Base-by-base conservation (phyloP, 164 flowering plant species). In the Vitis rotundifolia region DNA sequence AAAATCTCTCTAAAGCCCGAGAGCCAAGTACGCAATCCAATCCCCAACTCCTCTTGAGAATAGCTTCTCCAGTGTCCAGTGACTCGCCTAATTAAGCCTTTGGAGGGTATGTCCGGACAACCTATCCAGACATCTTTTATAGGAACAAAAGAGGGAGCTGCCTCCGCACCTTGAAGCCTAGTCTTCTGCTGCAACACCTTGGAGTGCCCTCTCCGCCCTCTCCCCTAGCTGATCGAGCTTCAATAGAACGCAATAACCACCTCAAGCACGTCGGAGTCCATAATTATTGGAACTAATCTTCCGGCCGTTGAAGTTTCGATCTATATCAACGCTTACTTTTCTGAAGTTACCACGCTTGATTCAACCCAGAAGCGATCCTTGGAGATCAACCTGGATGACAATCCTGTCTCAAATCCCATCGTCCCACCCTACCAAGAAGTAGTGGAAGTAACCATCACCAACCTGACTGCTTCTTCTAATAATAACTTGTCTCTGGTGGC, bases 261-360 rank as follows among this genome's bases (percentile, higher is more conserved):
- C 0, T 9, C 26, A 3, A 67, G 48, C 68, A 29, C 64, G 1
- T 63, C 77, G 1, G 26, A 7, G 0, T 8, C 64, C 13, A 15
- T 76, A 19, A 2, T 2, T 53, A 74, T 5, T 7, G 1, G 53
- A 22, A 9, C 37, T 7, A 31, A 11, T 37, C 56, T 71, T 14
- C 77, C 74, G 0, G 0, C 13, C 1, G 8, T 1, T 6, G 51
- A 28, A 49, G 64, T 72, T 53, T 56, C 67, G 0, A 22, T 82
- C n/a, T 78, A 78, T 76, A 28, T 76, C 7, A 78, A 52, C 73
- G n/a, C 67, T 65, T 84, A 82, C 71, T 84, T 84, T 64, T 72
- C 85, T 0, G 87, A 82, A 49, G 67, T 78, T 8, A 48, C 68
- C 5, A 19, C 29, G 61, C 68, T 81, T 1, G 61, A 53, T 5